A percentile compares a stretch with the other conserved stretches of the same genome.
phyloP scores from a whole-genome alignment of 768 basidiomycete species.

The Lyophyllum decastes region DNA sequence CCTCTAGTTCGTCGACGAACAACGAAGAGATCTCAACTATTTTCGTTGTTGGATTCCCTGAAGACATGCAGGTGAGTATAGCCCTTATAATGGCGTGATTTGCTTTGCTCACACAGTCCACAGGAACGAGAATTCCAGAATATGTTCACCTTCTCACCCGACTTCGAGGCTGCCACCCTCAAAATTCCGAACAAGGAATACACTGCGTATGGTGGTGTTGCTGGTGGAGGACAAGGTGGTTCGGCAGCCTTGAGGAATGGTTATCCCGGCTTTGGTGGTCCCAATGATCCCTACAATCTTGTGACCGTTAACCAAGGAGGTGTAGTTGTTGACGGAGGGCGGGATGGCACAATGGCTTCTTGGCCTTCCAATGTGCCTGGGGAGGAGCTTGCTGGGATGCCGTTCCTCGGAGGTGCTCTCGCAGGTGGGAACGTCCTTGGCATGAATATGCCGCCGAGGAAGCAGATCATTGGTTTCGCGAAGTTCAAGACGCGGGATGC shows the following conservation, averaged over 20 bases:
- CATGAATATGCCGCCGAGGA: conserved; percentile 63
- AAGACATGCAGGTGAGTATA: conserved; percentile 90
- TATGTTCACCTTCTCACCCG: conserved; percentile 96
- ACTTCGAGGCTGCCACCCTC: conserved; percentile 96
- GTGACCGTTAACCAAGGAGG: conserved; percentile 83
- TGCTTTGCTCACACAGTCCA: conserved; percentile 18
- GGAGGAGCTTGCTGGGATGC: conserved; percentile 32
- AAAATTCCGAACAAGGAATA: conserved; percentile 96
- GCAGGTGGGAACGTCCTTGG: conserved; percentile 24
- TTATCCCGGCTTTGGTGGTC: conserved; percentile 40
- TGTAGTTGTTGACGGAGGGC: conserved; percentile 75
- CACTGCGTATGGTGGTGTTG: conserved; percentile 63
- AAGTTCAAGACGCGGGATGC: conserved; percentile 89
- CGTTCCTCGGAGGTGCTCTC: conserved; percentile 27
- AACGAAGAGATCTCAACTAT: conserved; percentile 95
- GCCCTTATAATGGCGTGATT: neutral
- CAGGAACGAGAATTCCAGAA: conserved; percentile 99
- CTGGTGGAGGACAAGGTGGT: conserved; percentile 21
- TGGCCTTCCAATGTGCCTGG: conserved; percentile 52
- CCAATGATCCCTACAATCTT: conserved; percentile 83
- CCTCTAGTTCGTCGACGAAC: conserved; percentile 27
- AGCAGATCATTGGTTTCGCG: conserved; percentile 98
- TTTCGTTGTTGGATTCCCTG: conserved; percentile 98
- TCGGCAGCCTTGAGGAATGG: conserved; percentile 15
- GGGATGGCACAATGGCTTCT: conserved; percentile 71